These are phyloP conservation scores for Cyberlindnera euphorbiae DNA, from an alignment of 805 yeast genomes.

Conservation along the genomic window DNA sequence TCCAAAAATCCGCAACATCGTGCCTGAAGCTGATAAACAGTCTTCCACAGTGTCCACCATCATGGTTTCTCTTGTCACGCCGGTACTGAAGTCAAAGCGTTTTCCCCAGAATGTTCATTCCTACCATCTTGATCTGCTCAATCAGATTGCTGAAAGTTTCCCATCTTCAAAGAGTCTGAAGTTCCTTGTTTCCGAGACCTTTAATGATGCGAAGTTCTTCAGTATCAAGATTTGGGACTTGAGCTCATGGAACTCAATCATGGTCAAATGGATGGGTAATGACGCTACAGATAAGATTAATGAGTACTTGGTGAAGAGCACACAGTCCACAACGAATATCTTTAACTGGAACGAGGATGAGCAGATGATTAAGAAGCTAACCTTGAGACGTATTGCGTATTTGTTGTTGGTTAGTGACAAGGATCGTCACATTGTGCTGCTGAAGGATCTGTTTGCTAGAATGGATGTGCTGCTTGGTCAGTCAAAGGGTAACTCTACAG, in stretches of 20 bases:
- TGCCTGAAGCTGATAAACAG: constrained; percentile 59
- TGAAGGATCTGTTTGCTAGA: constrained; percentile 43
- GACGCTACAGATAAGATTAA: constrained; percentile 53
- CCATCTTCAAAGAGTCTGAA: constrained; percentile 56
- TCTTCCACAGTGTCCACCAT: constrained; percentile 45
- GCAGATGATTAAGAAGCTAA: constrained; percentile 43
- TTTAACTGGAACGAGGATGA: constrained; percentile 75
- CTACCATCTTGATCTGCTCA: constrained; percentile 42
- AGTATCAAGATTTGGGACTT: constrained; percentile 26
- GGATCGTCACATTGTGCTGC: constrained; percentile 47
- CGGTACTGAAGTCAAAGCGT: constrained; percentile 44
- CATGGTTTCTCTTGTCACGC: constrained; percentile 47
- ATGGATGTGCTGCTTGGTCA: constrained; percentile 36
- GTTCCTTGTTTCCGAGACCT: constrained; percentile 53
- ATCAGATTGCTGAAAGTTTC: constrained; percentile 22
- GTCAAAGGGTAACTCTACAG: constrained; percentile 29
- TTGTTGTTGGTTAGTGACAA: constrained; percentile 56
- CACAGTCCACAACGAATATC: constrained; percentile 43
- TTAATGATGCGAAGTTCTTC: constrained; percentile 60
- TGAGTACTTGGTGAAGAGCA: constrained; percentile 40
- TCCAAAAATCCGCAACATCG: constrained; percentile 16
- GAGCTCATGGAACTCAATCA: constrained; percentile 48
- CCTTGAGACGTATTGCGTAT: constrained; percentile 60
- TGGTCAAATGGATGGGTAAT: constrained; percentile 57
- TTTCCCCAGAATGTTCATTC: constrained; percentile 35